Percentiles rank a stretch among this genome's conserved stretches.
Evolutionary conservation across 73 alveolate species (phyloP).

Genomic region (Tetrahymena elliotti): DNA sequence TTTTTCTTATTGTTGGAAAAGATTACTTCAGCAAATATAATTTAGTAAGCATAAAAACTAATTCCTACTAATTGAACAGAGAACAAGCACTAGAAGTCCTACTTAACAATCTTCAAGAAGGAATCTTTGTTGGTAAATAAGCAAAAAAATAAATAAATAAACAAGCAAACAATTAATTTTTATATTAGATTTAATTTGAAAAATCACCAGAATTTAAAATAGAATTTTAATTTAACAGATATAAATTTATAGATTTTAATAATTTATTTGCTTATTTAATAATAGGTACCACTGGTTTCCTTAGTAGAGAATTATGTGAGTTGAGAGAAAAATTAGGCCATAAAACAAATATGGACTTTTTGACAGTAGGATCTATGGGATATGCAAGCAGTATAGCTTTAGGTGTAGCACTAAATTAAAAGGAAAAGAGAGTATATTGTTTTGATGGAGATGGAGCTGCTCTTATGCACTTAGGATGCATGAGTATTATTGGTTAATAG

Average conservation of each 20-base stretch:
- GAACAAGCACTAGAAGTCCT: neutral
- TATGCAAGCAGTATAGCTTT: conserved; percentile 67
- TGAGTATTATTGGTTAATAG: neutral
- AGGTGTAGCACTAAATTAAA: conserved; percentile 32
- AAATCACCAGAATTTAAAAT: neutral
- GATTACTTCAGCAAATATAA: neutral
- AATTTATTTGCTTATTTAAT: neutral
- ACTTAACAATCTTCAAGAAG: neutral
- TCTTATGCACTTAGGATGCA: neutral
- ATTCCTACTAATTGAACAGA: neutral
- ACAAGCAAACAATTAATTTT: too few relatives aligned
- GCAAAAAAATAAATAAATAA: too few relatives aligned
- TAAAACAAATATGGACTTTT: conserved; percentile 35
- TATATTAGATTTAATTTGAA: neutral
- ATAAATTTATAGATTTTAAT: neutral
- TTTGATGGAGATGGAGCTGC: neutral
- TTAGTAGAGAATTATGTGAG: conserved; percentile 70
- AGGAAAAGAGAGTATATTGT: neutral
- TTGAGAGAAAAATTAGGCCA: conserved; percentile 47
- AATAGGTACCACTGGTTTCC: conserved; percentile 66
- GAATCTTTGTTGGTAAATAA: neutral
- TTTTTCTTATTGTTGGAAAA: neutral
- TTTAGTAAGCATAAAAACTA: neutral
- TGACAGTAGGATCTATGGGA: conserved; percentile 77
- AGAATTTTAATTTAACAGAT: neutral